These are phyloP conservation scores for Primulina tabacum DNA, from an alignment of 257 asterid genomes.

Conservation along the genomic window DNA sequence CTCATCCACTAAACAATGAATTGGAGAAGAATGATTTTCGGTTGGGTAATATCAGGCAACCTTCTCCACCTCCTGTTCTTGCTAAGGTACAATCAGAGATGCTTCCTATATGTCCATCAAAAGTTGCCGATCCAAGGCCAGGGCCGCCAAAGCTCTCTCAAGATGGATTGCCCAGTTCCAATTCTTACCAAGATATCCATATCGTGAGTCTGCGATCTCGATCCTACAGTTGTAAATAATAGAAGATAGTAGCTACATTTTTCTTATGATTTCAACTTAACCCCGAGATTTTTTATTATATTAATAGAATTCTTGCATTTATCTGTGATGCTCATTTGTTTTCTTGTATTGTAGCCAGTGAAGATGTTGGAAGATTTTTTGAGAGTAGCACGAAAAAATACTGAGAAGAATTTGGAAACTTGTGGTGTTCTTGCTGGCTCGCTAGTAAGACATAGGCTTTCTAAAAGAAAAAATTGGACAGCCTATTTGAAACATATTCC, in stretches of 20 bases:
- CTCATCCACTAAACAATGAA: slow-evolving; percentile 39
- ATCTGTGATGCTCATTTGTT: slow-evolving; percentile 26
- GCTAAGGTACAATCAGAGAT: slow-evolving; percentile 68
- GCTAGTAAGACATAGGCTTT: slow-evolving; percentile 52
- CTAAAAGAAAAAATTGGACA: slow-evolving; percentile 7
- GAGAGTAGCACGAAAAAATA: slow-evolving; percentile 78
- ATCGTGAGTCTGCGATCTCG: slow-evolving; percentile 59
- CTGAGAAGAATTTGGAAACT: slow-evolving; percentile 76
- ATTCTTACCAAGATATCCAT: slow-evolving; percentile 81
- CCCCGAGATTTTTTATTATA: slow-evolving; percentile 13
- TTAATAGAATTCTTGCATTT: slow-evolving; percentile 10
- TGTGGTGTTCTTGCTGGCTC: slow-evolving; percentile 98
- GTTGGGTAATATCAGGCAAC: slow-evolving; percentile 65
- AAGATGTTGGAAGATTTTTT: slow-evolving; percentile 87
- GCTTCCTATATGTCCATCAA: slow-evolving; percentile 71
- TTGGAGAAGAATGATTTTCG: slow-evolving; percentile 46
- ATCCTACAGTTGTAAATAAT: slow-evolving; percentile 15
- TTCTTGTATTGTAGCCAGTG: slow-evolving; percentile 61
- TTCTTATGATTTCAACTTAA: slow-evolving; percentile 5
- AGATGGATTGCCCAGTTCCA: slow-evolving; percentile 54
- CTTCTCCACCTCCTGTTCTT: slow-evolving; percentile 92
- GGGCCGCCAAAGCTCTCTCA: slow-evolving; percentile 67
- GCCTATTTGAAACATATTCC: slow-evolving; percentile 10
- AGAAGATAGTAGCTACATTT: slow-evolving; percentile 5
- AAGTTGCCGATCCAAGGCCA: slow-evolving; percentile 95